phyloP scores from a whole-genome alignment of 345 rosid genomes.

The Euphorbia lathyris region DNA sequence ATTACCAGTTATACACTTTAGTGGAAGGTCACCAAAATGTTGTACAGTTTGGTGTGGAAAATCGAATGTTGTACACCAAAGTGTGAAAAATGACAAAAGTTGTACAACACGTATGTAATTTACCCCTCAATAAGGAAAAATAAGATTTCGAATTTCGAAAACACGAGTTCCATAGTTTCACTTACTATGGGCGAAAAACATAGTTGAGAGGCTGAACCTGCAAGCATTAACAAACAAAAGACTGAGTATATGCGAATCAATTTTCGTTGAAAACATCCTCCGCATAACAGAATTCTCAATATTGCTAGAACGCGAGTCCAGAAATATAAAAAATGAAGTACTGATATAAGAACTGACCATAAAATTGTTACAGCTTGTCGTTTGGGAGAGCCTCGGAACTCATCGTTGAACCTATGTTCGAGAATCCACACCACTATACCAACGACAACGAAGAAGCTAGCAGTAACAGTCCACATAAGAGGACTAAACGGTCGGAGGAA shows the following conservation, averaged over 20 bases:
- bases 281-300: too few relatives aligned
- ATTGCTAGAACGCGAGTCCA: too few relatives aligned
- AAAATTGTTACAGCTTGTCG: constrained; percentile 70
- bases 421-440: constrained; percentile 91
- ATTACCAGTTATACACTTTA: too few relatives aligned
- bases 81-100: too few relatives aligned
- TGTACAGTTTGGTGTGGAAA: too few relatives aligned
- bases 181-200: constrained; percentile 93
- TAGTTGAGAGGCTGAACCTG: constrained; percentile 98
- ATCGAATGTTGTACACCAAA: too few relatives aligned
- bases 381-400: constrained; percentile 89
- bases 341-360: constrained; percentile 50
- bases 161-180: constrained; percentile 26
- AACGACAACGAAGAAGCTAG: constrained; percentile 58
- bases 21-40: too few relatives aligned
- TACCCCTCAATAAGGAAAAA: too few relatives aligned
- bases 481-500: constrained; percentile 73
- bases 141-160: neutral
- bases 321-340: too few relatives aligned
- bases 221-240: constrained; percentile 33
- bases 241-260: constrained; percentile 21
- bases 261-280: neutral
- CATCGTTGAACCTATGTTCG: constrained; percentile 89
- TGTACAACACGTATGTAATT: too few relatives aligned
- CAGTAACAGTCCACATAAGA: constrained; percentile 73